phyloP scores from a whole-genome alignment of 805 yeast species.

The Saturnispora halmiae region DNA sequence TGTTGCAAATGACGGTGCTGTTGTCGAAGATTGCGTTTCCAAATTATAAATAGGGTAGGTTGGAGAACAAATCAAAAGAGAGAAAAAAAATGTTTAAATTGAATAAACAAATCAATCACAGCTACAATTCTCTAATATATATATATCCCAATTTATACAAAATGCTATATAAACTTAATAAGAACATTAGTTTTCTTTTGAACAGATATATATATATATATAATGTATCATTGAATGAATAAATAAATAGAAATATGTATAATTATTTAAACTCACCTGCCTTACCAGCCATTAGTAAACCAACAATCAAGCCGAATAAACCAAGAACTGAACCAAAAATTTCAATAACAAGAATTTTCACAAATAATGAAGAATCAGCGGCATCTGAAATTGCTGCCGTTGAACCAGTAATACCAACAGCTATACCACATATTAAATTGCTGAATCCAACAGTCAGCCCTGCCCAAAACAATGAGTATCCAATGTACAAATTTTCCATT shows the following conservation, averaged over 20 bases:
- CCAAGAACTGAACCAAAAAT: constrained; percentile 96
- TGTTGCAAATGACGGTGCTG: constrained; percentile 83
- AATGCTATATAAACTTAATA: constrained; percentile 6
- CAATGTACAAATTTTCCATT: constrained; percentile 86
- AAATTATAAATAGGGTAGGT: constrained; percentile 15
- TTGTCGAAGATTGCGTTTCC: constrained; percentile 33
- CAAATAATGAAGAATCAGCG: constrained; percentile 90
- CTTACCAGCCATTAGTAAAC: constrained; percentile 92
- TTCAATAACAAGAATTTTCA: constrained; percentile 92
- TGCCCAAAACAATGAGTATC: constrained; percentile 95
- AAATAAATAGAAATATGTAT: neutral
- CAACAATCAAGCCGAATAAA: constrained; percentile 91
- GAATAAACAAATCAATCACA: constrained; percentile 7
- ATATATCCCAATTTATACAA: neutral
- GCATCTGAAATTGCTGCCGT: constrained; percentile 99
- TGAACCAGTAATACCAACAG: constrained; percentile 95
- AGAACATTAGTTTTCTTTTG: constrained; percentile 12
- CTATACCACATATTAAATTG: constrained; percentile 91
- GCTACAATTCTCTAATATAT: neutral
- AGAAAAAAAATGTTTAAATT: neutral
- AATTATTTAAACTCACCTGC: constrained; percentile 72
- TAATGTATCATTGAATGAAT: neutral
- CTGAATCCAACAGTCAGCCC: constrained; percentile 92
- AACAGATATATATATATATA: too few species aligned
- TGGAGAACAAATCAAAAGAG: neutral